Percentiles rank a stretch among this genome's conserved stretches.
phyloP scores from a whole-genome alignment of 2,329 filamentous ascomycete genomes.

The Trichoderma lentiforme region DNA sequence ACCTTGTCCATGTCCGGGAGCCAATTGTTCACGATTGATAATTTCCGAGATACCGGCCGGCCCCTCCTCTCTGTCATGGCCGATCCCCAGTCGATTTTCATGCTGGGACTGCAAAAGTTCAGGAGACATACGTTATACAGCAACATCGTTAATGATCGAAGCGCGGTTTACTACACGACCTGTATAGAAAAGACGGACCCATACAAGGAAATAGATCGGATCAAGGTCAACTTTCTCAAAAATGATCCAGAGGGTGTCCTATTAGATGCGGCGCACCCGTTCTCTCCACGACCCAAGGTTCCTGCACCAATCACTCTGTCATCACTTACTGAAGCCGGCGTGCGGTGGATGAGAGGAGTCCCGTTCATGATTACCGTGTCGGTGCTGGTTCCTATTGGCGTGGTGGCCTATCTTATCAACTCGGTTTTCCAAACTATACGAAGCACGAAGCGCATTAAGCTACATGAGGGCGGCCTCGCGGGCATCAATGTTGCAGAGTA shows the following conservation, averaged over 20 bases:
- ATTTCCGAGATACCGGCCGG: slow-evolving; percentile 76
- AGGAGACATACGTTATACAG: slow-evolving; percentile 74
- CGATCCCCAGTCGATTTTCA: slow-evolving; percentile 81
- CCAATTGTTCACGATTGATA: slow-evolving; percentile 84
- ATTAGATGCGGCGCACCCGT: slow-evolving; percentile 63
- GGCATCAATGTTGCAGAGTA: slow-evolving; percentile 69
- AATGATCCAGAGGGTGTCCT: slow-evolving; percentile 72
- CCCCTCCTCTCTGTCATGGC: slow-evolving; percentile 79
- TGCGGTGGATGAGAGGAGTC: slow-evolving; percentile 47
- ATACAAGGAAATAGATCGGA: slow-evolving; percentile 62
- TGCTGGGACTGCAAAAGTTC: slow-evolving; percentile 73
- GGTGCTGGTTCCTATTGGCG: slow-evolving; percentile 70
- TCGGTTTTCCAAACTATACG: slow-evolving; percentile 72
- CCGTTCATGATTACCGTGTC: slow-evolving; percentile 63
- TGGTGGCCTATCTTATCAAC: slow-evolving; percentile 70
- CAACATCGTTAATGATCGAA: slow-evolving; percentile 84
- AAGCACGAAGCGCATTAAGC: slow-evolving; percentile 69
- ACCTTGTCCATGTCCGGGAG: slow-evolving; percentile 79
- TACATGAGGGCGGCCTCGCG: slow-evolving; percentile 69
- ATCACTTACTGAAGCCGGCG: slow-evolving; percentile 31
- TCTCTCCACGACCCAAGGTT: slow-evolving; percentile 45
- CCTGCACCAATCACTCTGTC: slow-evolving; percentile 29
- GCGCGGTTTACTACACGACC: slow-evolving; percentile 80
- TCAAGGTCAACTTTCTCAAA: slow-evolving; percentile 69
- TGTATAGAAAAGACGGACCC: slow-evolving; percentile 75